Conservation (phyloP, 2,329 filamentous ascomycete genomes). For the Trichoderma sp. region DNA sequence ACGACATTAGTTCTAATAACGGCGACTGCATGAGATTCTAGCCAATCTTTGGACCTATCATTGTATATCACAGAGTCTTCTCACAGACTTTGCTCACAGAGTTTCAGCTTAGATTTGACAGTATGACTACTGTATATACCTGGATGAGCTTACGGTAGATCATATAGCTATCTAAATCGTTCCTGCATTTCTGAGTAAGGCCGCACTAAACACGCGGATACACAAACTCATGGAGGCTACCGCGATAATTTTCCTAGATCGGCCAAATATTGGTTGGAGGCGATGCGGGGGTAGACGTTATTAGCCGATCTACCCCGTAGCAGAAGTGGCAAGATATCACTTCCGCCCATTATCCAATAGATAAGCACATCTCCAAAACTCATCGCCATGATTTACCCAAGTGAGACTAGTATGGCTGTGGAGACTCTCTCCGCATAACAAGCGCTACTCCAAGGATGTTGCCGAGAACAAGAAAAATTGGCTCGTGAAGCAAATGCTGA, state of each 20-base stretch:
- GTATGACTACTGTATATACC: neutral
- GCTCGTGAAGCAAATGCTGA: neutral
- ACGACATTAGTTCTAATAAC: neutral
- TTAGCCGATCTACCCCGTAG: neutral
- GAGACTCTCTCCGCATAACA: neutral
- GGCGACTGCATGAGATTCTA: neutral
- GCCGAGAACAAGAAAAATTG: neutral
- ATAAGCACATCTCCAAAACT: neutral
- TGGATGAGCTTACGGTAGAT: neutral
- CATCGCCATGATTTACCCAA: neutral
- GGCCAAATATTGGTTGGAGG: neutral
- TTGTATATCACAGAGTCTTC: neutral
- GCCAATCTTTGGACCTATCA: neutral
- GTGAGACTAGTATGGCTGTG: neutral
- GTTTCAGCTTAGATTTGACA: neutral
- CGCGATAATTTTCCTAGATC: neutral
- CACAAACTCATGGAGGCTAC: neutral
- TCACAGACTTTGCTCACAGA: neutral
- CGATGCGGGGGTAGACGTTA: neutral
- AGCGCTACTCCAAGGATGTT: neutral
- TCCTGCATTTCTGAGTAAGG: neutral
- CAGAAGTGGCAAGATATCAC: neutral
- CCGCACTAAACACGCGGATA: neutral
- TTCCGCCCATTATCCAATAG: neutral
- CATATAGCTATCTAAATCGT: neutral